Evolutionary conservation across 2,329 filamentous ascomycete species (phyloP), one percentile per base, ranked within the genome.

Genomic region (Esteya vermicola): DNA sequence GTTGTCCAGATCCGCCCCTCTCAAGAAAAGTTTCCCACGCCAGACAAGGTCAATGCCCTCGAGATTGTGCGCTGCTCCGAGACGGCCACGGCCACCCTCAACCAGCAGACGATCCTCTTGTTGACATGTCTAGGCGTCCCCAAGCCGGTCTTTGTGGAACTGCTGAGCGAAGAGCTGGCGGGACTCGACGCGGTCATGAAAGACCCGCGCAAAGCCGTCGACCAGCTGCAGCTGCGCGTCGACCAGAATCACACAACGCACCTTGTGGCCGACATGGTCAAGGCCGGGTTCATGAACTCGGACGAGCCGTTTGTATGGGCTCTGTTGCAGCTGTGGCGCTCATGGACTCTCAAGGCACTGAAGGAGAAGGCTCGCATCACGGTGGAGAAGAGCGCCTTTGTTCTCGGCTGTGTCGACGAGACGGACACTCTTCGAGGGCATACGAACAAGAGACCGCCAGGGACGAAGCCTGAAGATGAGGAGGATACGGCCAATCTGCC

Each of bases 281-380:
- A 70, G 3, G 77, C 83, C 45, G 85, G 85, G 0, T 96, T 98
- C 59, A 82, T 88, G 68, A 58, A 65, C 3, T 57, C 61, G 1
- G 55, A 62, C 19, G 91, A 98, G 43, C 89, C 89, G 0, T 96
- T 96, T 55, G 67, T 86, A 19, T 70, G 76, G 44, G 86, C 85
- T 1, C 58, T 94, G 9, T 62, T 98, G 10, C 72, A 77, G 27
- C 66, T 96, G 1, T 98, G 91, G 89, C 72, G 81, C 46, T 75
- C 85, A 2, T 96, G 85, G 83, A 85, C 81, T 1, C 73, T 94
- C 48, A 94, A 93, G 52, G 72, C 81, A 12, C 69, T 98, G 16
- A 95, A 94, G 50, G 86, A 96, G 49, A 96, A 95, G 51, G 86
- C 89, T 0, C 80, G 81, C 22, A 85, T 98, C 33, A 68, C 77